Evolutionary conservation across 441 rosid species (phyloP), one percentile per base, ranked within the genome.

Genomic region (Arabidopsis lyrata): DNA sequence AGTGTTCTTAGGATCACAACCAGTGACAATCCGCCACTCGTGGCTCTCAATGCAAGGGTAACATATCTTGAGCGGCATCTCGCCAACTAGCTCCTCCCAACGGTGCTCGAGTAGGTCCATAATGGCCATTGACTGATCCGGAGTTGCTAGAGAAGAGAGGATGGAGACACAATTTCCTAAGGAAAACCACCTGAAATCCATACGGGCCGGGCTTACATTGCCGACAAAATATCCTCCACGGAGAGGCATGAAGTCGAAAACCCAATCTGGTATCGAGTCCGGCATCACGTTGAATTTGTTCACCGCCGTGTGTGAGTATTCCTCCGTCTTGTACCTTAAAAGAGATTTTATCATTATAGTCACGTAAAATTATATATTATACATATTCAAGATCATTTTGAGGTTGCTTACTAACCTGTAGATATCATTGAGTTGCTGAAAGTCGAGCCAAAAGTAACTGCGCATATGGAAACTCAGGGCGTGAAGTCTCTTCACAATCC

Each of bases 1-100:
- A 7, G 96, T 93, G 74, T 91, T 93, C 79, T 91, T 93, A 8
- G 97, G 97, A 82, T 94, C 99, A 79, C 95, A 92, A 60, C 97
- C 97, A 0, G 97, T 91, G 9, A 90, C 81, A 2, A 90, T 89
- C 67, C 80, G 79, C 99, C 95, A 92, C 24, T 90, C 92, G 32
- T 92, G 97, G 64, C 83, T 80, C 76, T 94, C 99, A 13, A 94
- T 87, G 42, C 97, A 95, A 73, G 99, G 97, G 66, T 90, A 92
- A 64, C 87, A 68, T 31, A 94, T 86, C 86, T 94, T 94, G 69
- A 94, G 69, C 0, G 97, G 99, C 97, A 92, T 94, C 67, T 94
- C 97, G 13, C 99, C 99, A 2, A 94, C 95, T 35, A 94, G 84
- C 75, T 94, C 97, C 81, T 92, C 97, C 99, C 99, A 92, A 55